Base-by-base conservation (phyloP, 441 rosid genomes). In the Jatropha podagrica region DNA sequence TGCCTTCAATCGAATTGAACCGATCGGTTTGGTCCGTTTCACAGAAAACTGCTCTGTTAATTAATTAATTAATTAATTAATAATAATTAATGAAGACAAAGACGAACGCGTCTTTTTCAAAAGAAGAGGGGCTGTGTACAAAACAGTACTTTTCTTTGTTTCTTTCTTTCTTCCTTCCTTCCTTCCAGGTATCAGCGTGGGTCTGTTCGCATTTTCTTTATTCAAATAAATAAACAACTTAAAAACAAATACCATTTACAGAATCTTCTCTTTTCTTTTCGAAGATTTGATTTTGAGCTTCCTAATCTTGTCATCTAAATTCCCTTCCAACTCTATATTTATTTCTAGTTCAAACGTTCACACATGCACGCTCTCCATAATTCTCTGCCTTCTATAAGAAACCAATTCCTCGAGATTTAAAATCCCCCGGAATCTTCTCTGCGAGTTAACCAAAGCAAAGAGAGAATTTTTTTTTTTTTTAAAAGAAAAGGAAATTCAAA, bases 401-500 rank as follows among this genome's bases (percentile, higher is more conserved):
- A 58, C 14, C 23, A 27, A 3, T 60, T 69, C 71, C 61, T 71
- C 65, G 65, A 41, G 65, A 41, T 56, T 71, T 59, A 48, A 9
- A 42, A 20, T 20, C 37, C 37, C 3, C 73, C 61, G 71, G 58
- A 48, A 46, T 68, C 56, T 68, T 40, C 55, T 46, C 55, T 65
- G 7, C 54, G 48, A 17, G 12, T 37, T 38, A 38, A 38, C 44
- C 52, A 41, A 65, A 23, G 32, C 68, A 13, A n/a, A 42, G 11
- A 37, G 58, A 13, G 9, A 7, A 48, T 7, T 13, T 51, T 51
- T 13, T 18, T 18, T 5, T 10, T 46, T 46, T 7, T 14, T 15
- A 55, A 5, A 5, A 18, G 17, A 18, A 26, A 40, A 17, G 7
- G 46, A 73, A 49, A 26, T 72, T 72, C 68, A 40, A 40, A 71